These are phyloP conservation scores for Rubus idaeus DNA, from an alignment of 306 rosid genomes.

Conservation along the genomic window DNA sequence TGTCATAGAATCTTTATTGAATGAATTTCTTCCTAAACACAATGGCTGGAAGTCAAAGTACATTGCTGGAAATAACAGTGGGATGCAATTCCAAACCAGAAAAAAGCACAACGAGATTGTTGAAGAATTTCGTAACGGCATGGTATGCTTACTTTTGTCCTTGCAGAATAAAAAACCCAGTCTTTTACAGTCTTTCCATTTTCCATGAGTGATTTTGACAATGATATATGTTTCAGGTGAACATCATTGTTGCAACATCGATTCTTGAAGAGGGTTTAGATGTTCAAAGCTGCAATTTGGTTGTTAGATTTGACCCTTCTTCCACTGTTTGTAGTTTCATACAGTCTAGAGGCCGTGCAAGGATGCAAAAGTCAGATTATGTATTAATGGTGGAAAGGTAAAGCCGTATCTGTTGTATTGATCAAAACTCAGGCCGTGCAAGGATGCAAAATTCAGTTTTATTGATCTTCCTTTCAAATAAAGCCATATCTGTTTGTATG, in stretches of 20 bases:
- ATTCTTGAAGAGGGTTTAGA: slow-evolving; percentile 96
- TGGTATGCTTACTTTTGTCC: slow-evolving; percentile 44
- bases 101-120: slow-evolving; percentile 69
- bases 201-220: slow-evolving; percentile 20
- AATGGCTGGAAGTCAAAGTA: slow-evolving; percentile 71
- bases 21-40: slow-evolving; percentile 55
- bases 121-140: slow-evolving; percentile 73
- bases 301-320: slow-evolving; percentile 82
- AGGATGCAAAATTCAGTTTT: too few species aligned
- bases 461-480: not conserved
- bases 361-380: slow-evolving; percentile 73
- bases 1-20: slow-evolving; percentile 53
- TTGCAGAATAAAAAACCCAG: not conserved
- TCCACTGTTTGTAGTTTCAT: slow-evolving; percentile 83
- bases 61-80: slow-evolving; percentile 58
- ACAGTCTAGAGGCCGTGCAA: slow-evolving; percentile 92
- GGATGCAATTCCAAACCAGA: slow-evolving; percentile 56
- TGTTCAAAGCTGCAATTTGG: slow-evolving; percentile 86
- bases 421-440: too few species aligned
- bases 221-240: slow-evolving; percentile 48
- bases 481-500: not conserved
- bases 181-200: not conserved
- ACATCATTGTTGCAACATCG: slow-evolving; percentile 89
- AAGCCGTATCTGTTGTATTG: too few species aligned
- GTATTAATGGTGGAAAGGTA: slow-evolving; percentile 73